Evolutionary conservation across 768 basidiomycete genomes (phyloP).

Genomic region (Kwoniella botswanensis): DNA sequence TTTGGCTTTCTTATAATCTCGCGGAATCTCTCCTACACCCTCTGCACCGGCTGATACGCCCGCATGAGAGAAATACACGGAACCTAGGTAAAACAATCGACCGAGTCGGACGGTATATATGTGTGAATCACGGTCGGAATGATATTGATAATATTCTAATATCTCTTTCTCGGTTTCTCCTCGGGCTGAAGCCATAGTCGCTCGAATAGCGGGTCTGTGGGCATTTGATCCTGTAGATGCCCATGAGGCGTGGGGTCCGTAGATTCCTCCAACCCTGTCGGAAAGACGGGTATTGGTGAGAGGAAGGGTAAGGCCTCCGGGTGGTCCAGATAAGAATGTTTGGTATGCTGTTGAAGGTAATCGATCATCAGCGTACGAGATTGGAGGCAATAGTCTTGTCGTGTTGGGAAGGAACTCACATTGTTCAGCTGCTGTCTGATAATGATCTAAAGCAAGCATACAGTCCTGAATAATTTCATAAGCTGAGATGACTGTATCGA

Average conservation of each 20-base stretch:
- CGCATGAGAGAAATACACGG: conserved; percentile 77
- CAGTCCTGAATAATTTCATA: conserved; percentile 64
- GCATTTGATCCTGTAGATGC: conserved; percentile 82
- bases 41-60: conserved; percentile 87
- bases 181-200: conserved; percentile 77
- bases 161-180: conserved; percentile 95
- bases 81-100: conserved; percentile 95
- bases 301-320: conserved; percentile 85
- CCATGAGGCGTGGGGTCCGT: conserved; percentile 90
- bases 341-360: conserved; percentile 66
- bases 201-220: conserved; percentile 76
- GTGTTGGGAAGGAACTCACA: conserved; percentile 60
- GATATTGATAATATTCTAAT: conserved; percentile 93
- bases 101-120: conserved; percentile 90
- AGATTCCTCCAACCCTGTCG: conserved; percentile 89
- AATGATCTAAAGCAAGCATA: conserved; percentile 81
- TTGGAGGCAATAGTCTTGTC: neutral
- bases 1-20: conserved; percentile 75
- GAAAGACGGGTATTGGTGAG: conserved; percentile 80
- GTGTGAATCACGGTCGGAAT: conserved; percentile 87
- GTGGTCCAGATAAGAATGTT: conserved; percentile 80
- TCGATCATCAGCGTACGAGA: neutral
- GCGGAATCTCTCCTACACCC: conserved; percentile 85
- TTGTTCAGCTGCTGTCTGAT: conserved; percentile 84
- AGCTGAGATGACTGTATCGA: conserved; percentile 4